A percentile compares a stretch with the other conserved stretches of the same genome.
Conservation (phyloP, 2,329 filamentous ascomycete species). For the Scorias spongiosa region DNA sequence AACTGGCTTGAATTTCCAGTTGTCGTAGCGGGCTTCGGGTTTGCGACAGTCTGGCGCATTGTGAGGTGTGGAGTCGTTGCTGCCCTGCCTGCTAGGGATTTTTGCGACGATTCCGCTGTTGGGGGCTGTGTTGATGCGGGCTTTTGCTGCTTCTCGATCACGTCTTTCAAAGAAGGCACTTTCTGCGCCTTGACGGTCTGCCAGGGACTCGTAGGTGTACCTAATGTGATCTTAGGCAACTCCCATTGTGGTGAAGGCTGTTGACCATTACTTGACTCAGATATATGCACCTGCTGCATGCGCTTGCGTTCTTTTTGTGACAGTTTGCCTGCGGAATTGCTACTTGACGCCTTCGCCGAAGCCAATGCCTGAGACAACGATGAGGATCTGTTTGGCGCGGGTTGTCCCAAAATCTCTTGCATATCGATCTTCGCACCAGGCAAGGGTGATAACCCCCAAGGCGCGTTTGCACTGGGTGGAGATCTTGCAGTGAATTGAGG, state of each 20-base stretch:
- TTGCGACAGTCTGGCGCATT: constrained; percentile 45
- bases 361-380: constrained; percentile 25
- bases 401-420: constrained; percentile 59
- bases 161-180: constrained; percentile 35
- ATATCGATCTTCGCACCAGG: constrained; percentile 53
- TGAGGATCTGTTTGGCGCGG: constrained; percentile 31
- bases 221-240: not conserved
- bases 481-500: constrained; percentile 12
- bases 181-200: constrained; percentile 41
- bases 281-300: constrained; percentile 51
- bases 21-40: too few species aligned
- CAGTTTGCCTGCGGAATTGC: constrained; percentile 41
- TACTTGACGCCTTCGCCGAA: constrained; percentile 19
- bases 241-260: not conserved
- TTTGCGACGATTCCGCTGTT: not conserved
- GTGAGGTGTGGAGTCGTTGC: constrained; percentile 38
- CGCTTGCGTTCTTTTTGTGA: constrained; percentile 90
- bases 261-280: constrained; percentile 19
- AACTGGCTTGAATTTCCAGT: constrained; percentile 7
- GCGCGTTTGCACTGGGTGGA: constrained; percentile 19
- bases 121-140: constrained; percentile 15
- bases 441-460: constrained; percentile 41
- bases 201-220: constrained; percentile 43
- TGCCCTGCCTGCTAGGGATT: constrained; percentile 8
- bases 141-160: constrained; percentile 24